Conservation (phyloP, 805 yeast genomes). For the Scheffersomyces lignosus region DNA sequence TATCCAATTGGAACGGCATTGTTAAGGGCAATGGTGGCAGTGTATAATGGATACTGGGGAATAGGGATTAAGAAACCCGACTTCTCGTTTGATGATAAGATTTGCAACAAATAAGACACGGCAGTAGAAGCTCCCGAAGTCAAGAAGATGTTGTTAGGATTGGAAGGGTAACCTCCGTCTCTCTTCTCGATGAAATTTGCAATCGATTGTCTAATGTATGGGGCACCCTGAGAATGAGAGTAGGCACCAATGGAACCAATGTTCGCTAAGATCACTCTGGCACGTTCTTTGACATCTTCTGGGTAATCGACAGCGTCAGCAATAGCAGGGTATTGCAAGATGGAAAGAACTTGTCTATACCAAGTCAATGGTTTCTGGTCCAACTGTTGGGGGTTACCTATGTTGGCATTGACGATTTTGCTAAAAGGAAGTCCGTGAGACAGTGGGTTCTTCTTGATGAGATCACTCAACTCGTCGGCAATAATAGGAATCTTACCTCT, state of each 20-base stretch:
- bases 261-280: constrained; percentile 55
- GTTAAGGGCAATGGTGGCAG: constrained; percentile 88
- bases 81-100: constrained; percentile 63
- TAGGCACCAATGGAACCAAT: constrained; percentile 93
- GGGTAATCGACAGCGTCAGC: constrained; percentile 44
- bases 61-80: constrained; percentile 90
- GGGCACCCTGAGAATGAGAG: constrained; percentile 89
- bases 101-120: constrained; percentile 73
- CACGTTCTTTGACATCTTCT: constrained; percentile 72
- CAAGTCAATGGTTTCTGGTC: constrained; percentile 95
- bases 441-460: constrained; percentile 46
- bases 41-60: constrained; percentile 96
- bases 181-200: constrained; percentile 78
- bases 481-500: constrained; percentile 91
- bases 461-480: constrained; percentile 77
- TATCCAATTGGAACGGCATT: constrained; percentile 84
- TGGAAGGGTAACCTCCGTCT: constrained; percentile 64
- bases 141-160: constrained; percentile 73
- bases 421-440: constrained; percentile 73
- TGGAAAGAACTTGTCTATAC: constrained; percentile 85
- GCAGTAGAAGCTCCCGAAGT: constrained; percentile 96
- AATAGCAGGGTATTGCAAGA: constrained; percentile 81
- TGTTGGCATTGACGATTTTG: constrained; percentile 83
- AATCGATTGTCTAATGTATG: constrained; percentile 67
- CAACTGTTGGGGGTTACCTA: constrained; percentile 97